phyloP scores from a whole-genome alignment of 2,329 filamentous ascomycete species.

The Scorias spongiosa region DNA sequence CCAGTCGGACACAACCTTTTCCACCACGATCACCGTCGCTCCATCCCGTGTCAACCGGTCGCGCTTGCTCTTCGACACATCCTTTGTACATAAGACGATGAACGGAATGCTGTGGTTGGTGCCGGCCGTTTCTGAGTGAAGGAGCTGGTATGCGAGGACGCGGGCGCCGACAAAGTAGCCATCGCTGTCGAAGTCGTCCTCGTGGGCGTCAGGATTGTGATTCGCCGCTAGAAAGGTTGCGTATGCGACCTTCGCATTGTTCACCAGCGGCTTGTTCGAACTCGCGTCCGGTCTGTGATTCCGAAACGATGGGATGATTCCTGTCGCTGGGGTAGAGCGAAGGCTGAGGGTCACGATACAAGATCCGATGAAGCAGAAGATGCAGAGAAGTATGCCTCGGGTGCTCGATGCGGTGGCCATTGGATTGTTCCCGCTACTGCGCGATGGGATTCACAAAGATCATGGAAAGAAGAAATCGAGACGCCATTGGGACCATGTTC shows the following conservation, averaged over 20 bases:
- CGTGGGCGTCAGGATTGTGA: slow-evolving; percentile 6
- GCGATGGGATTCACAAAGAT: too few relatives aligned
- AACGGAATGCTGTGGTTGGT: slow-evolving; percentile 23
- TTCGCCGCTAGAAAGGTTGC: slow-evolving; percentile 23
- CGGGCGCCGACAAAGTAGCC: slow-evolving; percentile 22
- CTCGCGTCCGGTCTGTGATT: slow-evolving; percentile 7
- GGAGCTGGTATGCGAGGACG: slow-evolving; percentile 23
- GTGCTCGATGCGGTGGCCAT: slow-evolving; percentile 6
- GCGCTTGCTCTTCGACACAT: slow-evolving; percentile 21
- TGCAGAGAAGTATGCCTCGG: slow-evolving; percentile 16
- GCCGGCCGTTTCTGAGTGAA: slow-evolving; percentile 20
- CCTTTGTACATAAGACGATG: slow-evolving; percentile 22
- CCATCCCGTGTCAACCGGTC: slow-evolving; percentile 21
- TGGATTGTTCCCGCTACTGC: neutral
- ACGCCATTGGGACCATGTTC: too few relatives aligned
- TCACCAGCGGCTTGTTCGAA: neutral
- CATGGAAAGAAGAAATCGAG: too few relatives aligned
- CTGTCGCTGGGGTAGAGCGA: slow-evolving; percentile 7
- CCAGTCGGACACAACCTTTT: slow-evolving; percentile 9
- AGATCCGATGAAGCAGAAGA: slow-evolving; percentile 20
- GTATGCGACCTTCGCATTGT: slow-evolving; percentile 20
- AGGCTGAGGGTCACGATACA: slow-evolving; percentile 19
- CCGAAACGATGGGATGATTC: slow-evolving; percentile 1
- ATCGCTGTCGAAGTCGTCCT: slow-evolving; percentile 14
- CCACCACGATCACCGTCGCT: slow-evolving; percentile 21